Evolutionary conservation across 805 yeast species (phyloP).

Genomic region (Spathaspora gorwiae): DNA sequence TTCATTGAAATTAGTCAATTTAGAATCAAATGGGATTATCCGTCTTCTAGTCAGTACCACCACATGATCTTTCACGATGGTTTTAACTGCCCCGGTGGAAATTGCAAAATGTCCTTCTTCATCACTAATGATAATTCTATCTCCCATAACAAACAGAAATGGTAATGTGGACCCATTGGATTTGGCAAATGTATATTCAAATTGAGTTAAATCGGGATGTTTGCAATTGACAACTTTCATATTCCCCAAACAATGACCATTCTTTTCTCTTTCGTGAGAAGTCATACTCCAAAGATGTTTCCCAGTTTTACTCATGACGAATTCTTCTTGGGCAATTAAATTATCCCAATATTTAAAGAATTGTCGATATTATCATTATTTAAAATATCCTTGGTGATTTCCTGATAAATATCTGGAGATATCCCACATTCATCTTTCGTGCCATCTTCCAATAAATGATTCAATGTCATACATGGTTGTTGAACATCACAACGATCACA

Average conservation of each 20-base stretch:
- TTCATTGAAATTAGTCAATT: slow-evolving; percentile 38
- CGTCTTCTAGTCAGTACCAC: slow-evolving; percentile 51
- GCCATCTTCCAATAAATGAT: slow-evolving; percentile 59
- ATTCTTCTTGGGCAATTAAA: slow-evolving; percentile 70
- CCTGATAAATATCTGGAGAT: slow-evolving; percentile 41
- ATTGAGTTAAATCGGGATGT: slow-evolving; percentile 24
- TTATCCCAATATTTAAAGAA: slow-evolving; percentile 75
- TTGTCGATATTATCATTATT: slow-evolving; percentile 35
- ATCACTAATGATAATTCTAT: slow-evolving; percentile 71
- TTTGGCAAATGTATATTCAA: slow-evolving; percentile 48
- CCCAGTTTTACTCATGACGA: slow-evolving; percentile 45
- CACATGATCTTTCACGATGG: slow-evolving; percentile 40
- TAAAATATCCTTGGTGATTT: slow-evolving; percentile 47
- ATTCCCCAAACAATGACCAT: slow-evolving; percentile 39
- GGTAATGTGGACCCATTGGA: slow-evolving; percentile 14
- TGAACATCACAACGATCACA: slow-evolving; percentile 62
- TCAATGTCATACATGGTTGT: slow-evolving; percentile 60
- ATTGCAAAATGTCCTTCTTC: slow-evolving; percentile 74
- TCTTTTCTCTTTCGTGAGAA: slow-evolving; percentile 53
- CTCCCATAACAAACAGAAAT: slow-evolving; percentile 49
- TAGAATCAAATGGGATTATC: slow-evolving; percentile 41
- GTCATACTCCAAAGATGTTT: slow-evolving; percentile 69
- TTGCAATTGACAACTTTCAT: slow-evolving; percentile 46
- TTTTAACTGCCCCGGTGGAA: slow-evolving; percentile 55
- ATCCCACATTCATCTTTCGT: slow-evolving; percentile 51